Conservation (phyloP, 164 flowering plant species). For the Tinospora cordifolia region DNA sequence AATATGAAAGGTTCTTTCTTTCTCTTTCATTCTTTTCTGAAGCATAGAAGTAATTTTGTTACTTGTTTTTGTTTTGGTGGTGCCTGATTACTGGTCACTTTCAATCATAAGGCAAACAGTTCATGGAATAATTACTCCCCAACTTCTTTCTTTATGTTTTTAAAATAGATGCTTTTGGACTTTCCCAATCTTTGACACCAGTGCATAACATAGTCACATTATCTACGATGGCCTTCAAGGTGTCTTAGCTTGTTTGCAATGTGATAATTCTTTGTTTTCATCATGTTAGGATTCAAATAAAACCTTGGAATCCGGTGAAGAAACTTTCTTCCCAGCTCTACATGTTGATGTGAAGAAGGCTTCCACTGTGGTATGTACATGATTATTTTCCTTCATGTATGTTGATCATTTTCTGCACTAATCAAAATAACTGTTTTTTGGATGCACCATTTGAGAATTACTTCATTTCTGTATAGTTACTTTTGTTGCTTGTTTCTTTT, state of each 20-base stretch:
- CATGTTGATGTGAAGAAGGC: slow-evolving; percentile 50
- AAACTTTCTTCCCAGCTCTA: slow-evolving; percentile 81
- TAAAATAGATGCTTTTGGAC: not conserved
- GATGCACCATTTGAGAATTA: not conserved
- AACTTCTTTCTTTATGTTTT: not conserved
- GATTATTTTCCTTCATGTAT: not conserved
- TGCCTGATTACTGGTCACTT: not conserved
- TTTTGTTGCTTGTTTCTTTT: not conserved
- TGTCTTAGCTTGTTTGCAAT: not conserved
- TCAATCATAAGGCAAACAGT: not conserved
- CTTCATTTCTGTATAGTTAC: not conserved
- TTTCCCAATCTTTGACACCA: not conserved
- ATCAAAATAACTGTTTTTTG: not conserved
- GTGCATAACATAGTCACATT: not conserved
- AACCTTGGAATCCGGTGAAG: slow-evolving; percentile 65
- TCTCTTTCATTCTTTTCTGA: not conserved
- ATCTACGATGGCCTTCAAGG: not conserved
- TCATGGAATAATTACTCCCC: not conserved
- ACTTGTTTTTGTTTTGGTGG: not conserved
- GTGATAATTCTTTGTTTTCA: slow-evolving; percentile 1
- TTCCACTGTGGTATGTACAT: slow-evolving; percentile 57
- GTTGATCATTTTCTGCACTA: not conserved
- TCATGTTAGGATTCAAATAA: slow-evolving; percentile 40
- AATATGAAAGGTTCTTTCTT: not conserved
- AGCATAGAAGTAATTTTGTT: not conserved